Conservation (phyloP, 2,329 filamentous ascomycete species). For the Fusarium sp. region DNA sequence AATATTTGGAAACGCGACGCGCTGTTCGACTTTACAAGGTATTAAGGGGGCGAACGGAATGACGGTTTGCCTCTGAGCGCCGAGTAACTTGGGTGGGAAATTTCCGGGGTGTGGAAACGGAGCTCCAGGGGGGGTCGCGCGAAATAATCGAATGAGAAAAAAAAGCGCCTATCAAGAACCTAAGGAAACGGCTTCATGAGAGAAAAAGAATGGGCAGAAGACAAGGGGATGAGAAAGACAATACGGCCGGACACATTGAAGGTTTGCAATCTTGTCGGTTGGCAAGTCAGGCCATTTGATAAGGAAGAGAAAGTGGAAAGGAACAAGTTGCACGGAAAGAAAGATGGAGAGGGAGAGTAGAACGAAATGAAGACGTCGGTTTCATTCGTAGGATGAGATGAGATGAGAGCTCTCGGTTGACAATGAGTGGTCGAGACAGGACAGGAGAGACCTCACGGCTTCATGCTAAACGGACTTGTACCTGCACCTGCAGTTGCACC, state of each 20-base stretch:
- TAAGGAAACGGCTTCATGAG: slow-evolving; percentile 48
- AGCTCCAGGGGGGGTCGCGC: slow-evolving; percentile 44
- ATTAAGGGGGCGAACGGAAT: slow-evolving; percentile 46
- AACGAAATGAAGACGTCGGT: slow-evolving; percentile 31
- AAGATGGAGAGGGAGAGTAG: slow-evolving; percentile 6
- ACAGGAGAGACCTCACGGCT: slow-evolving; percentile 17
- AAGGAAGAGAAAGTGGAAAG: slow-evolving; percentile 7
- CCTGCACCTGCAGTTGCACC: not conserved
- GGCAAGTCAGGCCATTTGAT: slow-evolving; percentile 21
- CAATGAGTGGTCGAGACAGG: slow-evolving; percentile 30
- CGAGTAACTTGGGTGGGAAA: slow-evolving; percentile 37
- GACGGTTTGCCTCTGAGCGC: slow-evolving; percentile 37
- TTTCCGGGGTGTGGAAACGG: slow-evolving; percentile 44
- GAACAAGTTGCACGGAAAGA: slow-evolving; percentile 20
- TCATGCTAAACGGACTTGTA: slow-evolving; percentile 16
- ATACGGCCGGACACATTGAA: slow-evolving; percentile 53
- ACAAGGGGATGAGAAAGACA: slow-evolving; percentile 40
- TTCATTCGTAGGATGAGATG: slow-evolving; percentile 36
- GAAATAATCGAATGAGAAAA: slow-evolving; percentile 20
- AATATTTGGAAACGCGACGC: slow-evolving; percentile 50
- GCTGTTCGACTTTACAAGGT: slow-evolving; percentile 45
- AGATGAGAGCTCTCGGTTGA: slow-evolving; percentile 38
- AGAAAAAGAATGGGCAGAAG: slow-evolving; percentile 45
- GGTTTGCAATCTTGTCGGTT: slow-evolving; percentile 28
- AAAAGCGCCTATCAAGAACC: slow-evolving; percentile 36